These are phyloP conservation scores for Iberis amara DNA, from an alignment of 441 rosid genomes.

Conservation along the genomic window DNA sequence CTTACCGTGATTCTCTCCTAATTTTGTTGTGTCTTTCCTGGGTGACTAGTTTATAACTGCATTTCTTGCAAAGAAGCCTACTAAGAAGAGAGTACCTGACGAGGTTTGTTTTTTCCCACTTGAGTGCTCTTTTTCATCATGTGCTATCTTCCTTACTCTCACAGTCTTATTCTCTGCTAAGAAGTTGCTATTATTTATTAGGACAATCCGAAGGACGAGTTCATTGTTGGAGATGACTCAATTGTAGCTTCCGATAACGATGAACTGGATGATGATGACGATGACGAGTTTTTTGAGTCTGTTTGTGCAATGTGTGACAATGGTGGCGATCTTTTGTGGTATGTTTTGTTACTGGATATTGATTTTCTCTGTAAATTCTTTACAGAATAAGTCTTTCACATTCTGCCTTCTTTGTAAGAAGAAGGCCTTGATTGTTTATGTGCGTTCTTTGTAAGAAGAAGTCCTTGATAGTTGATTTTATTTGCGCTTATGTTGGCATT, in stretches of 20 bases:
- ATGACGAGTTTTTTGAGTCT: slow-evolving; percentile 53
- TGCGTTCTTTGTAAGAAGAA: slow-evolving; percentile 1
- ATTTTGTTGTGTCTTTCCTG: slow-evolving; percentile 14
- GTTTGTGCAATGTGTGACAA: slow-evolving; percentile 90
- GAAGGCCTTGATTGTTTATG: not conserved
- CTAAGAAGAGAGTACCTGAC: slow-evolving; percentile 41
- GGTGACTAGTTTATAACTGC: slow-evolving; percentile 55
- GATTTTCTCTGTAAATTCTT: slow-evolving; percentile 12
- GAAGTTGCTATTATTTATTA: slow-evolving; percentile 23
- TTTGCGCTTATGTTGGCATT: not conserved
- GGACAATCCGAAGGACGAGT: slow-evolving; percentile 40
- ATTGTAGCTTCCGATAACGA: slow-evolving; percentile 40
- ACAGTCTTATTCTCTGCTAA: slow-evolving; percentile 18
- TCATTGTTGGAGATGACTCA: slow-evolving; percentile 65
- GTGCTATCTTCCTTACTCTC: slow-evolving; percentile 11
- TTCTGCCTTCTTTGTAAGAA: not conserved
- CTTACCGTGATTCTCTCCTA: slow-evolving; percentile 12
- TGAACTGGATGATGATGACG: slow-evolving; percentile 35
- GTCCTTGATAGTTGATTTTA: not conserved
- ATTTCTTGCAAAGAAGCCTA: slow-evolving; percentile 60
- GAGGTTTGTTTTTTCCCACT: slow-evolving; percentile 47
- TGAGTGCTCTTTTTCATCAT: slow-evolving; percentile 14
- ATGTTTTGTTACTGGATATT: slow-evolving; percentile 28
- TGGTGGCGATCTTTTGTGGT: slow-evolving; percentile 80
- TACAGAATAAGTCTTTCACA: slow-evolving; percentile 15